Evolutionary conservation across 2,329 filamentous ascomycete species (phyloP), one percentile per base, ranked within the genome.

Genomic region (Aspergillus sergii): DNA sequence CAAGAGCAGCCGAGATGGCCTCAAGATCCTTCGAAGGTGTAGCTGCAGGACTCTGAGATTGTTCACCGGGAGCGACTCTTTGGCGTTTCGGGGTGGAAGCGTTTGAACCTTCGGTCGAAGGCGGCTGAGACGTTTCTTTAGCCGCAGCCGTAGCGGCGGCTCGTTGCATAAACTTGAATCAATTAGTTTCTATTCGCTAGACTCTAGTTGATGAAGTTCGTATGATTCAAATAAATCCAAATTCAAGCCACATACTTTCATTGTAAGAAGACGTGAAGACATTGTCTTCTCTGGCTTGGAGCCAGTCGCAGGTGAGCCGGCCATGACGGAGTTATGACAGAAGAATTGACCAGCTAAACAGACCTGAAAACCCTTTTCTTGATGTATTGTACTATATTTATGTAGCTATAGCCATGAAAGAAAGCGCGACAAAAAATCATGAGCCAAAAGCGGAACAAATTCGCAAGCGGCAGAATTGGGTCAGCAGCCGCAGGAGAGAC

Each of bases 221-320:
- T 12, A 16, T 7, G 21, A 36, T 39, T 6, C 16, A 12, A 39
- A n/a, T 26, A 23, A 9, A 14, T 16, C 11, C 11, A 7, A 21
- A 11, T 59, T 41, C 56, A 60, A 26, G 36, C 28, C 36, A 59
- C 69, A 30, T 74, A 84, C 86, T 79, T 96, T 96, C 93, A 97
- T 97, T 43, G 91, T 94, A 74, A 96, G 84, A 55, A 97, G 89
- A 69, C 93, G 89, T 63, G 91, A 94, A 66, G 94, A 97, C 88
- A 96, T 93, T 53, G 84, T 85, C 78, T 90, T 91, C 36, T 86
- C 86, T 54, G 87, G 82, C 64, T 75, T 88, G 73, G 83, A 80
- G 64, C 84, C 79, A 69, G 84, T 78, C 77, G 85, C 84, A 55
- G 71, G 74, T 64, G 71, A 67, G 51, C 62, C 65, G 56, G 74